Evolutionary conservation across 139 green algal genomes (phyloP).

Genomic region (Limnomonas spitsbergensis): DNA sequence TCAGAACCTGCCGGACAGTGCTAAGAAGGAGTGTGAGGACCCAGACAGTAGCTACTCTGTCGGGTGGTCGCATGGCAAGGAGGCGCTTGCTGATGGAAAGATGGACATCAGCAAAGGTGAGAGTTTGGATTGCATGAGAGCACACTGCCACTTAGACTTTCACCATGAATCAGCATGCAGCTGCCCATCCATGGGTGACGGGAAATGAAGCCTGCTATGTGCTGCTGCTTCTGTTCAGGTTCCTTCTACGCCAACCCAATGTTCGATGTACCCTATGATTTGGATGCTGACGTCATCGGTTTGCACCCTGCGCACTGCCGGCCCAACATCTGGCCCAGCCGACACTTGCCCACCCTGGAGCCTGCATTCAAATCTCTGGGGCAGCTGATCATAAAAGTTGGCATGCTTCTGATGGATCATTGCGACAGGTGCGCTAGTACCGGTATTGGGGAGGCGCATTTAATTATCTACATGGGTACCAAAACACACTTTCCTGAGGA

Average conservation of each 20-base stretch:
- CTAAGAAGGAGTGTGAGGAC: slow-evolving; percentile 46
- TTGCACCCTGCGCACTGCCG: slow-evolving; percentile 50
- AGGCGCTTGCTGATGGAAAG: slow-evolving; percentile 49
- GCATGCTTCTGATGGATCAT: slow-evolving; percentile 41
- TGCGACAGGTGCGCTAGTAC: not conserved
- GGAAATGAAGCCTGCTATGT: too few species aligned
- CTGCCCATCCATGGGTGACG: too few species aligned
- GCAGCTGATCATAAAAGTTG: slow-evolving; percentile 47
- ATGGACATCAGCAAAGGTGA: slow-evolving; percentile 56
- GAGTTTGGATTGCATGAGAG: too few species aligned
- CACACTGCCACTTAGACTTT: too few species aligned
- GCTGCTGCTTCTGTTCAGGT: slow-evolving; percentile 53
- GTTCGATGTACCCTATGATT: slow-evolving; percentile 9
- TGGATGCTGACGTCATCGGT: not conserved
- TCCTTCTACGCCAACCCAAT: slow-evolving; percentile 72
- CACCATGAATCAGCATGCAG: too few species aligned
- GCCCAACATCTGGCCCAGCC: slow-evolving; percentile 70
- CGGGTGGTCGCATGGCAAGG: slow-evolving; percentile 69
- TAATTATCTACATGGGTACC: too few species aligned
- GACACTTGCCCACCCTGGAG: slow-evolving; percentile 63
- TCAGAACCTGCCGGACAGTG: slow-evolving; percentile 32
- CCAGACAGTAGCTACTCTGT: slow-evolving; percentile 55
- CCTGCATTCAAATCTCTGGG: slow-evolving; percentile 65
- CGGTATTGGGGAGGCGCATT: too few species aligned
- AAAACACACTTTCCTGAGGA: too few species aligned